Percentiles rank a stretch among this genome's conserved stretches.
Evolutionary conservation across 2,329 filamentous ascomycete genomes (phyloP).

Genomic region (Hortaea werneckii): DNA sequence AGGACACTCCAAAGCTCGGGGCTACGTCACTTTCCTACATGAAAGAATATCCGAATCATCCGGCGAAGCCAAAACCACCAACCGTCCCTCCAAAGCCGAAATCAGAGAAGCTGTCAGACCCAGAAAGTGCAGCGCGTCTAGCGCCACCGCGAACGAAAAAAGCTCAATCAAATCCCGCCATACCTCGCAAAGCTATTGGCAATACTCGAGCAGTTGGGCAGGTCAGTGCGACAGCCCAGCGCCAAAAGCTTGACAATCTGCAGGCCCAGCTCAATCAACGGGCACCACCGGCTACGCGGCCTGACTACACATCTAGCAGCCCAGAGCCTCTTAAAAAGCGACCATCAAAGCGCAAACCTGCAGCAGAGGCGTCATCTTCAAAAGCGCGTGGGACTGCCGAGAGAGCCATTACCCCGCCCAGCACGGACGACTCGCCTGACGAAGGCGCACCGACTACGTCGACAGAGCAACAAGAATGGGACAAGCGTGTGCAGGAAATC

Average conservation of each 20-base stretch:
- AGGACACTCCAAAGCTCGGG: constrained; percentile 11
- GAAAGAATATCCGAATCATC: constrained; percentile 39
- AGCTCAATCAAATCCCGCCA: constrained; percentile 14
- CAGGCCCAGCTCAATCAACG: constrained; percentile 12
- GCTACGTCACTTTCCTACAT: constrained; percentile 30
- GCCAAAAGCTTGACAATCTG: constrained; percentile 23
- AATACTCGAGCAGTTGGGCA: constrained; percentile 19
- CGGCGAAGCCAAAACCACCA: constrained; percentile 20
- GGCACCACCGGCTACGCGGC: constrained; percentile 5
- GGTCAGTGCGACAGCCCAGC: constrained; percentile 21
- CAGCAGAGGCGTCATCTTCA: constrained; percentile 12
- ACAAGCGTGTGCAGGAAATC: constrained; percentile 52
- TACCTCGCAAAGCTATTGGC: constrained; percentile 27
- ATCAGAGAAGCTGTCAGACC: constrained; percentile 8
- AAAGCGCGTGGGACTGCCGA: neutral
- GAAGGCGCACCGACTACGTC: constrained; percentile 26
- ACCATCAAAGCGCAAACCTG: constrained; percentile 15
- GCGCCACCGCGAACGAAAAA: constrained; percentile 14
- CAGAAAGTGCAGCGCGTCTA: constrained; percentile 10
- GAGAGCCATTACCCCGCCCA: constrained; percentile 32
- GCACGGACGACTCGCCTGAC: constrained; percentile 34
- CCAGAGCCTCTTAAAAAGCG: constrained; percentile 10
- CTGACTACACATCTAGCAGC: constrained; percentile 12
- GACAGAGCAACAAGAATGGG: constrained; percentile 43
- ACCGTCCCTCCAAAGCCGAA: constrained; percentile 12